Evolutionary conservation across 495 filamentous ascomycete genomes (phyloP), one percentile per base, ranked within the genome.

Genomic region (Penicilliopsis zonata): DNA sequence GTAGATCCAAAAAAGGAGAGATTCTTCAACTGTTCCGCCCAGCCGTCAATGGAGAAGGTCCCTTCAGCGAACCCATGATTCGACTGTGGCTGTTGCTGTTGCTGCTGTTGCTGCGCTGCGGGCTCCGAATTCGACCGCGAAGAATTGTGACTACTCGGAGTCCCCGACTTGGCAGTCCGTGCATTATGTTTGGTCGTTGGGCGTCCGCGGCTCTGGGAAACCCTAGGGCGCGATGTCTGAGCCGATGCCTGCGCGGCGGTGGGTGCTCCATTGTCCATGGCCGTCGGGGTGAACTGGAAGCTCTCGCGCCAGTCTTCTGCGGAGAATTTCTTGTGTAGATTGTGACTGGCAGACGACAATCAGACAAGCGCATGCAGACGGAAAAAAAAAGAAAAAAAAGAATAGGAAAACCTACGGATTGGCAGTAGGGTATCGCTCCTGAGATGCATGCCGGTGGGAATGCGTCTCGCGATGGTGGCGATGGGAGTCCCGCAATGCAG

Each of bases 261-360:
- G n/a, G n/a, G n/a, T n/a, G 49, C 41, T 3, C 56, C 42, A 35
- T 55, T 47, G 17, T 40, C 53, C 18, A 44, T 33, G 4, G 46
- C 29, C 28, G 47, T 44, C 13, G 61, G 52, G 14, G 56, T 59
- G 41, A 79, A 70, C 25, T 55, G 43, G 41, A 80, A 69, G 36
- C 63, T 72, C 14, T 63, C 68, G 23, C 61, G 52, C 73, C 73
- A 80, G 19, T 74, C 67, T 15, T 62, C 57, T 0, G 75, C 66
- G 8, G 70, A 72, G 46, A 82, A 83, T 29, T 69, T 76, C 18
- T 78, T 85, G 43, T 82, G 82, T 52, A 94, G 78, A 39, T 77
- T 75, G 43, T 85, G n/a, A n/a, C n/a, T n/a, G n/a, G n/a, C n/a
- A n/a, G n/a, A n/a, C n/a, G n/a, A n/a, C n/a, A n/a, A n/a, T n/a